These are phyloP conservation scores for Pyrenophora tritici-repentis DNA, from an alignment of 2,329 filamentous ascomycete genomes.

Conservation along the genomic window DNA sequence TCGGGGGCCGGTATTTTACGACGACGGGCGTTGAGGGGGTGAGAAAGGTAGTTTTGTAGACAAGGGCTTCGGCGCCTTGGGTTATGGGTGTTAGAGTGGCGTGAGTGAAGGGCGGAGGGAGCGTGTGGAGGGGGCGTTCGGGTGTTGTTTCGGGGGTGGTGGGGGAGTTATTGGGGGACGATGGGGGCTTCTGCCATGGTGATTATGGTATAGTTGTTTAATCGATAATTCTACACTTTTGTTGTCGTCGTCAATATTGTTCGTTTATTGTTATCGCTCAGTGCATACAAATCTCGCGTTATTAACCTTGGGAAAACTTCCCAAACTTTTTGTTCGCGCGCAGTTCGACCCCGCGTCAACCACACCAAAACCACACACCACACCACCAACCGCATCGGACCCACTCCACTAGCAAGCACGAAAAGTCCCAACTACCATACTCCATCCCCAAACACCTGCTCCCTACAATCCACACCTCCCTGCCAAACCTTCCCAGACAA, in stretches of 20 bases:
- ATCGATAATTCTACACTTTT: not conserved
- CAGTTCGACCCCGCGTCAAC: too few relatives aligned
- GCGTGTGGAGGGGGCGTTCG: constrained; percentile 32
- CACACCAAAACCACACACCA: too few relatives aligned
- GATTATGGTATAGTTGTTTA: not conserved
- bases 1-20: constrained; percentile 88
- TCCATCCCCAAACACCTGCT: not conserved
- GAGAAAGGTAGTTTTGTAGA: constrained; percentile 87
- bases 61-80: constrained; percentile 93
- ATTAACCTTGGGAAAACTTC: too few relatives aligned
- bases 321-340: too few relatives aligned
- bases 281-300: too few relatives aligned
- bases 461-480: not conserved
- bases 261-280: not conserved
- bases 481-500: too few relatives aligned
- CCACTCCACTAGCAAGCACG: too few relatives aligned
- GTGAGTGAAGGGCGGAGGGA: constrained; percentile 49
- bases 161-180: constrained; percentile 24
- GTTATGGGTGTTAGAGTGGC: constrained; percentile 73
- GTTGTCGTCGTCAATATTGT: not conserved
- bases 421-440: too few relatives aligned
- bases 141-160: constrained; percentile 12
- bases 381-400: too few relatives aligned
- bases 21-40: constrained; percentile 70
- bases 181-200: constrained; percentile 31